Conservation (phyloP, 2,329 filamentous ascomycete species). For the Sporothrix phasma region DNA sequence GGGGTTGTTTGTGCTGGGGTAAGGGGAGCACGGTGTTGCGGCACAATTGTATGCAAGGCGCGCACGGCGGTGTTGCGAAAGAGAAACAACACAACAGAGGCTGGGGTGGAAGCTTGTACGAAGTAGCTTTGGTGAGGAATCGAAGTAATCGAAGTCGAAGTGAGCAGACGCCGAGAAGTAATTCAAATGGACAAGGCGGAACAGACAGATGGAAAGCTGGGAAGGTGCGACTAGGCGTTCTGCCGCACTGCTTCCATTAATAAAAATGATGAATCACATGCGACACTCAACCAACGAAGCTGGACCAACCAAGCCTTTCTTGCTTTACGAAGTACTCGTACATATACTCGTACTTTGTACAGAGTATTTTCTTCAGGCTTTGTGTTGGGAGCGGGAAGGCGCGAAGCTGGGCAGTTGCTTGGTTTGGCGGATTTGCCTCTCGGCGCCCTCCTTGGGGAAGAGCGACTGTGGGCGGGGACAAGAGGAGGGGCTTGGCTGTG, state of each 20-base stretch:
- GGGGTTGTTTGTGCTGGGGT: not conserved
- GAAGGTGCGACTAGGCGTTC: not conserved
- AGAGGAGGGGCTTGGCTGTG: not conserved
- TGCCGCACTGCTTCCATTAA: not conserved
- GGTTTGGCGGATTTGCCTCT: not conserved
- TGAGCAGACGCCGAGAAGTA: not conserved
- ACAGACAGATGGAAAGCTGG: not conserved
- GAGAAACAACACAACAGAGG: not conserved
- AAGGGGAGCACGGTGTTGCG: not conserved
- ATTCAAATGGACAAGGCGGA: not conserved
- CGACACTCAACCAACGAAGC: too few species aligned
- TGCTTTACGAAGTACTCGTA: too few species aligned
- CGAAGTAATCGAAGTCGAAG: not conserved
- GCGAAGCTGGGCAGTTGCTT: slow-evolving; percentile 5
- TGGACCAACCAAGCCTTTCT: too few species aligned
- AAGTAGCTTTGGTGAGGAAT: too few species aligned
- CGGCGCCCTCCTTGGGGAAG: slow-evolving; percentile 3
- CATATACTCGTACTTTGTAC: not conserved
- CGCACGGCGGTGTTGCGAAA: not conserved
- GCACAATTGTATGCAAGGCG: not conserved
- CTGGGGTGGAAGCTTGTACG: not conserved
- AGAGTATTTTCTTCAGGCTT: too few species aligned
- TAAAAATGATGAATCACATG: too few species aligned
- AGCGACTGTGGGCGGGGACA: not conserved
- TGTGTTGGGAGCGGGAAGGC: slow-evolving; percentile 1